Base-by-base conservation (phyloP, 2,329 filamentous ascomycete genomes). In the Penicillium sp. region DNA sequence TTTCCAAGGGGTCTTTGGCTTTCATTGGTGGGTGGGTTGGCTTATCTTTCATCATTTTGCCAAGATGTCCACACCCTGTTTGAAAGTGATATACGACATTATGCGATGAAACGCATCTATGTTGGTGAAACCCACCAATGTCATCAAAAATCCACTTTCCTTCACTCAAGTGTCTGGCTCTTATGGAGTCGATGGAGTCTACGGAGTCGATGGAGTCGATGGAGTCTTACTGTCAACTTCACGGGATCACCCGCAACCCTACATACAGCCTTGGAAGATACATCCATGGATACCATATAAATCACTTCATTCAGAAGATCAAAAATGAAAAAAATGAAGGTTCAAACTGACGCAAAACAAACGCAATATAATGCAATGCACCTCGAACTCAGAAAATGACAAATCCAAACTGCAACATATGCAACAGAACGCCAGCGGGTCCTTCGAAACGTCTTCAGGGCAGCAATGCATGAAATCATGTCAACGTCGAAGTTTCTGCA, bases 291-390 rank as follows among this genome's bases (percentile, higher is more conserved):
- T 17, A 24, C 37, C 26, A 26, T 32, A 31, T 32, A 42, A 31
- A 42, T 22, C 8, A 13, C 17, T 42, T 31, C 26, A 42, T 42
- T 42, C 39, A 43, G 6, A 15, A 21, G 17, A 7, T 3, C n/a
- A 35, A 15, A 29, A 26, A 22, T 26, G 34, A n/a, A 13, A 15
- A 6, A 15, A 15, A 15, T 4, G 21, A 31, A 15, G 3, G 10
- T 12, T 40, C 34, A 55, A 52, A 28, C 39, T 35, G 21, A 21
- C 21, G 19, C 33, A 19, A 22, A 43, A 51, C 21, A 39, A 44
- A 49, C n/a, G 40, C 34, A 51, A 50, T 41, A 54, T 45, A 39
- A 53, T 51, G 53, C 53, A 47, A 53, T 53, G 48, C 48, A 32
- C 39, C 39, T 49, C 34, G 29, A 45, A 26, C 26, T 6, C 8